Base-by-base conservation (phyloP, 2,329 filamentous ascomycete genomes). In the Pseudofabraea citricarpa region DNA sequence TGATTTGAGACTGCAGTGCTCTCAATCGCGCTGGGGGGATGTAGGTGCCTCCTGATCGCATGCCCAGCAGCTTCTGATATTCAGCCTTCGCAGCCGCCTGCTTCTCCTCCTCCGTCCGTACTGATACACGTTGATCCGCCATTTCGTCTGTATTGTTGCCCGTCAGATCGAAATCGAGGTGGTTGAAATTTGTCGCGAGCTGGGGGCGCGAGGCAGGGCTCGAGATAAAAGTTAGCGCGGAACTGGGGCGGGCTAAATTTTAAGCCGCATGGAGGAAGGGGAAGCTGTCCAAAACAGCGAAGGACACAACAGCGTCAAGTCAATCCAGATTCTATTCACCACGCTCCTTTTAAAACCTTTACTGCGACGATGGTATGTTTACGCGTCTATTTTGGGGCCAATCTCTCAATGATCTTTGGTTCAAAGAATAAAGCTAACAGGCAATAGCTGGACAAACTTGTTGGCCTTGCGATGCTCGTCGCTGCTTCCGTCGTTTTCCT, bases 31-130 rank as follows among this genome's bases (percentile, higher is more conserved):
- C 91, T 0, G 93, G 93, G 16, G 93, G 93, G 49, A 98, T 95
- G 63, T 98, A 98, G 19, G 90, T 95, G 55, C 93, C 93, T 52
- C 93, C 93, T 37, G 90, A 95, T 54, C 93, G 86, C 80, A 95
- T 91, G 53, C 79, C 93, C 55, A 95, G 72, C 48, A 97, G 77
- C 68, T 91, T 91, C 67, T 94, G 84, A 68, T 95, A 94, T 71
- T 96, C 90, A 52, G 90, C 87, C 70, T 95, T 94, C 33, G 89
- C 87, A 31, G 83, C 83, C 19, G 83, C 87, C 67, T 91, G 88
- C 67, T 94, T 95, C 66, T 90, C 83, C 63, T 89, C 89, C 57
- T 87, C 89, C 36, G 78, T 81, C 49, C 71, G 35, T n/a, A 21
- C 18, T 22, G 35, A 18, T 6, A 37, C 21, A 12, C 35, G 19